These are phyloP conservation scores for Fragilaria crotonensis DNA, from an alignment of 108 stramenopile genomes.

Conservation along the genomic window DNA sequence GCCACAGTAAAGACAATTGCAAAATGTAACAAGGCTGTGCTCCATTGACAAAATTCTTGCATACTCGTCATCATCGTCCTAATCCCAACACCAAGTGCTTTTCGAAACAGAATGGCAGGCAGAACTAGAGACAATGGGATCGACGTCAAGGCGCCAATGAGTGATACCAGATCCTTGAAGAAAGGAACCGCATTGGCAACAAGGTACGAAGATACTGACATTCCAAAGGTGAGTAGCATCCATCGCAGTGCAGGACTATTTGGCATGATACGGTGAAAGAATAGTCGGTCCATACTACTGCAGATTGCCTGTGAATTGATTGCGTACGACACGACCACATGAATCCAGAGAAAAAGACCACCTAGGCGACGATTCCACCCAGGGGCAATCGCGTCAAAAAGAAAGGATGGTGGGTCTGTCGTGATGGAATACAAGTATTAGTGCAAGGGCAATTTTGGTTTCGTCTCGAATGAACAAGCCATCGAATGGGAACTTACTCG, in stretches of 20 bases:
- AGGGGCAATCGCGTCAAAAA: constrained; percentile 57
- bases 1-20: constrained; percentile 42
- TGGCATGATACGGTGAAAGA: constrained; percentile 19
- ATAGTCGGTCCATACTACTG: constrained; percentile 53
- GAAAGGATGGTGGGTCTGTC: constrained; percentile 49
- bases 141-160: constrained; percentile 60
- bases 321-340: constrained; percentile 69
- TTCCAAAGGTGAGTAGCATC: constrained; percentile 35
- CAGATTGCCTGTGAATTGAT: constrained; percentile 75
- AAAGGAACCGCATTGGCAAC: constrained; percentile 63
- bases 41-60: constrained; percentile 20
- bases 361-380: constrained; percentile 35
- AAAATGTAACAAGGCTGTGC: constrained; percentile 25
- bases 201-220: constrained; percentile 39
- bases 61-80: constrained; percentile 12
- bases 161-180: constrained; percentile 65
- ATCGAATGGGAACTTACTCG: constrained; percentile 4
- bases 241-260: constrained; percentile 31
- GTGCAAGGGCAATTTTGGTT: background rate
- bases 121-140: constrained; percentile 57
- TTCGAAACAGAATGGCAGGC: constrained; percentile 54
- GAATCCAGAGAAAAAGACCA: constrained; percentile 58
- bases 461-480: background rate
- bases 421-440: background rate
- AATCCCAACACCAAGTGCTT: constrained; percentile 14